Evolutionary conservation across 1,284 basidiomycete genomes (phyloP).

Genomic region (Pascua sp.): DNA sequence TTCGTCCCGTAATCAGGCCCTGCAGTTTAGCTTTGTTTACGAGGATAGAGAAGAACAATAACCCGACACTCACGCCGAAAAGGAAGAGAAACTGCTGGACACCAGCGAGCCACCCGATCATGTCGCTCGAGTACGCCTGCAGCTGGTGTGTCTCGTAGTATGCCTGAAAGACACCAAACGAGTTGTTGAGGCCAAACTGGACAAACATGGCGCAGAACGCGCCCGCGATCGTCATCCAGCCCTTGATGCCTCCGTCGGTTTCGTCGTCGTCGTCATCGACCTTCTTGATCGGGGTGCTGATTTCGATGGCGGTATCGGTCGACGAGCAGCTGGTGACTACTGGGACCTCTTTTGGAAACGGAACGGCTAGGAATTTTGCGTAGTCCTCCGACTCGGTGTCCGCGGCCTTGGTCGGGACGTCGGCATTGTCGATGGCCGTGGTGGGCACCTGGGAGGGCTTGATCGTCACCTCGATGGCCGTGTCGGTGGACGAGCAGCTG

Average conservation of each 20-base stretch:
- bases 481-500: no score
- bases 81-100: constrained; percentile 8
- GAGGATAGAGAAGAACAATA: no score
- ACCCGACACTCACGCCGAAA: constrained; percentile 5
- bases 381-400: no score
- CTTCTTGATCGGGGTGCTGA: not conserved
- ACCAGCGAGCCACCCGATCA: constrained; percentile 5
- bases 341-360: not conserved
- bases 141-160: constrained; percentile 27
- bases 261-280: not conserved
- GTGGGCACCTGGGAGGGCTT: no score
- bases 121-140: not conserved
- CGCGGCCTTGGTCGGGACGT: no score
- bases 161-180: constrained; percentile 27
- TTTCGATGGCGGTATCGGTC: no score
- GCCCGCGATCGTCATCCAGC: constrained; percentile 8
- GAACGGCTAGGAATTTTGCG: no score
- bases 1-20: constrained; percentile 37
- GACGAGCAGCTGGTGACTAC: not conserved
- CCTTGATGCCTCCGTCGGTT: constrained; percentile 2
- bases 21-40: constrained; percentile 13
- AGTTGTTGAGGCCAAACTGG: constrained; percentile 16
- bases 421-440: no score
- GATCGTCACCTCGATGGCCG: no score
- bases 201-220: constrained; percentile 2